Percentiles rank a stretch among this genome's conserved stretches.
phyloP scores from a whole-genome alignment of 2,329 filamentous ascomycete species.

The Pezicula rhizophila region DNA sequence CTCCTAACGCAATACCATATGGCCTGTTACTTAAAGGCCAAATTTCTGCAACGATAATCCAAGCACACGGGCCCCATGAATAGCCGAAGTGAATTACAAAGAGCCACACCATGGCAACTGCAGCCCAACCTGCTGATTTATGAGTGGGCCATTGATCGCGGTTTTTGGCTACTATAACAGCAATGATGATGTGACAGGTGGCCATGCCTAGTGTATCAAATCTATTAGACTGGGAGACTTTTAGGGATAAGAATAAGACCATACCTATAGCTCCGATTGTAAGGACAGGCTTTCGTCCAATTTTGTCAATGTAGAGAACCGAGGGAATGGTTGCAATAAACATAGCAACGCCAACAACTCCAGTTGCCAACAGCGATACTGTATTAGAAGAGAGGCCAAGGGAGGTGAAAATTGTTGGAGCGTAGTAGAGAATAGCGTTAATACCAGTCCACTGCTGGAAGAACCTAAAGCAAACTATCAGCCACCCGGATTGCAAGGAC shows the following conservation, averaged over 20 bases:
- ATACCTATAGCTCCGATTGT: slow-evolving; percentile 63
- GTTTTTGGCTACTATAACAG: slow-evolving; percentile 60
- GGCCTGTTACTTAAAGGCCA: slow-evolving; percentile 66
- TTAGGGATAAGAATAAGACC: background rate
- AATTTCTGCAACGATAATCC: slow-evolving; percentile 70
- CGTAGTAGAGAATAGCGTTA: slow-evolving; percentile 38
- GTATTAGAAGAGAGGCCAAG: slow-evolving; percentile 39
- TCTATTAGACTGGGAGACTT: no score
- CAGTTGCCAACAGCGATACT: slow-evolving; percentile 58
- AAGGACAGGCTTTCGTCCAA: slow-evolving; percentile 58
- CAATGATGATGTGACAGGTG: slow-evolving; percentile 65
- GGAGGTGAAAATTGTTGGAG: slow-evolving; percentile 41
- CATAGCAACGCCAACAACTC: slow-evolving; percentile 66
- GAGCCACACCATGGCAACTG: slow-evolving; percentile 63
- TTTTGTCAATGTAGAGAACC: slow-evolving; percentile 58
- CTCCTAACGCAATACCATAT: slow-evolving; percentile 65
- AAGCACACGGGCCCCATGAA: slow-evolving; percentile 67
- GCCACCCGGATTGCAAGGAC: no score
- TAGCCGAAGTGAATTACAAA: slow-evolving; percentile 72
- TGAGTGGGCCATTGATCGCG: slow-evolving; percentile 51
- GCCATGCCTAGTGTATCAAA: slow-evolving; percentile 44
- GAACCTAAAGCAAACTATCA: no score
- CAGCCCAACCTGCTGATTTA: slow-evolving; percentile 60
- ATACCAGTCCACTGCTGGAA: slow-evolving; percentile 40
- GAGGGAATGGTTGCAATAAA: slow-evolving; percentile 62